These are phyloP conservation scores for Sugiyamaella americana DNA, from an alignment of 805 yeast species.

Conservation along the genomic window DNA sequence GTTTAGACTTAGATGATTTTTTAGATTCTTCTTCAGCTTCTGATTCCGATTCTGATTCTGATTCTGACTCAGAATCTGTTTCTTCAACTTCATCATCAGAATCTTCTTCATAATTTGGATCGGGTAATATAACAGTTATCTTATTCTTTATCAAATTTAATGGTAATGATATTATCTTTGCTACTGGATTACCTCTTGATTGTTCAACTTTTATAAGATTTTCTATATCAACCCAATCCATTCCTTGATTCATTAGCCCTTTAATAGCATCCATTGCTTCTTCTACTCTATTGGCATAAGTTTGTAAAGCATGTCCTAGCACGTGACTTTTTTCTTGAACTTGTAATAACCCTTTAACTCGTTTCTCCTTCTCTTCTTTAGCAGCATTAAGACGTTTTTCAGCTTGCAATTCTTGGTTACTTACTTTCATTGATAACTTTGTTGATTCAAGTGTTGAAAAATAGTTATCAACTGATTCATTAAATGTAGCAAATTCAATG, in stretches of 20 bases:
- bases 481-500: slow-evolving; percentile 57
- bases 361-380: slow-evolving; percentile 60
- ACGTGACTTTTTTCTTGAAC: slow-evolving; percentile 58
- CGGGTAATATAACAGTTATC: slow-evolving; percentile 51
- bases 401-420: slow-evolving; percentile 72
- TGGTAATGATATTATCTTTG: slow-evolving; percentile 57
- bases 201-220: slow-evolving; percentile 66
- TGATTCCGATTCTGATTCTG: slow-evolving; percentile 21
- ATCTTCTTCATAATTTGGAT: slow-evolving; percentile 36
- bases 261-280: slow-evolving; percentile 65
- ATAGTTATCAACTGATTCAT: slow-evolving; percentile 73
- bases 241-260: slow-evolving; percentile 64
- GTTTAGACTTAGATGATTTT: slow-evolving; percentile 24
- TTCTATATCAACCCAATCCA: slow-evolving; percentile 93
- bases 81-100: slow-evolving; percentile 28
- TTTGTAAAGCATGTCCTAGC: slow-evolving; percentile 69
- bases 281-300: slow-evolving; percentile 64
- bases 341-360: slow-evolving; percentile 56
- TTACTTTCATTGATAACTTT: slow-evolving; percentile 65
- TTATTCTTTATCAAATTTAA: slow-evolving; percentile 64
- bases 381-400: slow-evolving; percentile 70
- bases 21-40: slow-evolving; percentile 26
- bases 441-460: slow-evolving; percentile 82
- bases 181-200: slow-evolving; percentile 55
- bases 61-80: slow-evolving; percentile 35